Evolutionary conservation across 2,329 filamentous ascomycete genomes (phyloP).

Genomic region (Penicillium sp.): DNA sequence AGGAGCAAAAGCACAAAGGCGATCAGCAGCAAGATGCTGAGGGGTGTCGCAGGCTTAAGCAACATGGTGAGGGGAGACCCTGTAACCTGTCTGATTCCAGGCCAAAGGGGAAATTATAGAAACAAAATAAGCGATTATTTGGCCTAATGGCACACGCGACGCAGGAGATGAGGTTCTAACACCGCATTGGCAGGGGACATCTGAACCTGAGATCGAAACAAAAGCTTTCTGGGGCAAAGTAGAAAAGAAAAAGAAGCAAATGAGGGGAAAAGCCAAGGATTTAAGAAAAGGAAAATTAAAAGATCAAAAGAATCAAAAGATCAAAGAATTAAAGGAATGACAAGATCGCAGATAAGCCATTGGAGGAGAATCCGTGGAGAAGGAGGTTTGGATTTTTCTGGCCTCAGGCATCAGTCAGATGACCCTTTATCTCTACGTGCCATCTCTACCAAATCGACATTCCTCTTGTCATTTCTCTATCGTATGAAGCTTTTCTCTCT

Average conservation of each 20-base stretch:
- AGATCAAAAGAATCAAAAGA: neutral
- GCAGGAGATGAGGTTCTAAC: neutral
- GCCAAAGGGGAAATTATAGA: neutral
- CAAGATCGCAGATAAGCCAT: neutral
- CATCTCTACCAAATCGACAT: neutral
- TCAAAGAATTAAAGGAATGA: neutral
- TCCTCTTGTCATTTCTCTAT: neutral
- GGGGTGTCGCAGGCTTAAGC: conserved; percentile 87
- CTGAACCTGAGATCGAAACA: neutral
- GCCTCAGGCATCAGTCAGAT: conserved; percentile 9
- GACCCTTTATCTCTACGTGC: neutral
- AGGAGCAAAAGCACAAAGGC: conserved; percentile 84
- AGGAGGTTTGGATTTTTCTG: neutral
- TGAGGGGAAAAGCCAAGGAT: conserved; percentile 4
- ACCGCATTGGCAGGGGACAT: conserved; percentile 1
- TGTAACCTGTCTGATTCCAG: neutral
- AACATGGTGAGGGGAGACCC: conserved; percentile 50
- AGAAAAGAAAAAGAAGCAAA: neutral
- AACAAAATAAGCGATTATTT: neutral
- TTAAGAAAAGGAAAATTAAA: neutral
- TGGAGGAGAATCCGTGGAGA: neutral
- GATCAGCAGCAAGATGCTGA: conserved; percentile 78
- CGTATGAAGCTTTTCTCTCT: neutral
- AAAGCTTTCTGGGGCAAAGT: neutral
- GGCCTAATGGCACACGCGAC: conserved; percentile 1